Base-by-base conservation (phyloP, 1,284 basidiomycete species). In the Tilletia caries region DNA sequence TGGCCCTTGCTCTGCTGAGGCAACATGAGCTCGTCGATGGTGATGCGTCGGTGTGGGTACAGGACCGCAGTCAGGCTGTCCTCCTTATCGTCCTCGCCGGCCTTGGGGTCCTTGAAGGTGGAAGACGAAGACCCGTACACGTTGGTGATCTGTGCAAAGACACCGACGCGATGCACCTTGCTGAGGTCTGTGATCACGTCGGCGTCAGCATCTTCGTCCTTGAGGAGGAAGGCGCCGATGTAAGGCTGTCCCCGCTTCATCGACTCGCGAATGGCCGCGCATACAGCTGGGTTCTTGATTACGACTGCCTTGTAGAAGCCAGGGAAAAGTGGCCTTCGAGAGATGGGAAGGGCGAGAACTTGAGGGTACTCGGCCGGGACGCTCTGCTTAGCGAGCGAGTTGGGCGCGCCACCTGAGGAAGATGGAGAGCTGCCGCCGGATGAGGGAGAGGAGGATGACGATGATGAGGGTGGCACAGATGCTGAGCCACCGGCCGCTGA, bases 171-270 rank as follows among this genome's bases (percentile, higher is more conserved):
- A 84, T 98, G 92, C 2, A 98, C 93, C 71, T 92, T 90, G 84
- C 92, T 88, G 66, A 93, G 84, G 79, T 91, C 91, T 72, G 91
- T 91, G 79, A 98, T 96, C 70, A 95, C 89, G 84, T 98, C 96
- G 78, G 91, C 91, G 84, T 98, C 95, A 69, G 90, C 88, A 76
- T 93, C 89, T 76, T 94, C 92, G 83, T 98, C 94, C 86, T 97
- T 98, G 79, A 98, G 89, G 52, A 98, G 85, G 87, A 98, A 98
- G 29, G 95, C 96, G 70, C 96, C 95, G 71, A 99, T 89, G 85
- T 98, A 98, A 0, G 95, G 95, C 84, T 98, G 95, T 2, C 95
- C 95, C 66, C 93, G 92, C 80, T 91, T 90, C 88, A 97, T 92
- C 87, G 95, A 92, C 81, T 98, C 94, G 85, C 95, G 92, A 82